Evolutionary conservation across 2,329 filamentous ascomycete species (phyloP).

Genomic region (Apiospora arundinis): DNA sequence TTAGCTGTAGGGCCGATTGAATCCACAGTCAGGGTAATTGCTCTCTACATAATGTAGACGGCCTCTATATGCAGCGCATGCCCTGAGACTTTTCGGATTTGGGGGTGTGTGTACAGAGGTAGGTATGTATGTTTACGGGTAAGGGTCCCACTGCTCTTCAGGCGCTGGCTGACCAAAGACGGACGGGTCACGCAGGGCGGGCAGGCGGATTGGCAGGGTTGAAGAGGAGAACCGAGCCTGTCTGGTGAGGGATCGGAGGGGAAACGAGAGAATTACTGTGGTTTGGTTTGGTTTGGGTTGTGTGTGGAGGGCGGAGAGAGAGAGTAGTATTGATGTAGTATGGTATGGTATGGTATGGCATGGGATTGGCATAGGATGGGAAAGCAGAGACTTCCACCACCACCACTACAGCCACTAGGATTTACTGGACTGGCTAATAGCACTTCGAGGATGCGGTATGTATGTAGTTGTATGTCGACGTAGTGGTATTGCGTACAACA

Average conservation of each 20-base stretch:
- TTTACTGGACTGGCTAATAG: conserved; percentile 6
- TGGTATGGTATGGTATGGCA: background rate
- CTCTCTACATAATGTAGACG: conserved; percentile 15
- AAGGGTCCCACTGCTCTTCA: conserved; percentile 17
- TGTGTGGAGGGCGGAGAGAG: conserved; percentile 14
- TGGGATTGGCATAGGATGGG: conserved; percentile 3
- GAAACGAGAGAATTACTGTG: conserved; percentile 13
- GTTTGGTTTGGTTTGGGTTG: conserved; percentile 8
- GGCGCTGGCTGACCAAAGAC: conserved; percentile 10
- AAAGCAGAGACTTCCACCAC: conserved; percentile 16
- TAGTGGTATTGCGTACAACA: background rate
- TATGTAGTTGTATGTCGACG: conserved; percentile 9
- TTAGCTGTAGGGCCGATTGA: conserved; percentile 23
- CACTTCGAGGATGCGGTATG: background rate
- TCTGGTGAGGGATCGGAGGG: conserved; percentile 6
- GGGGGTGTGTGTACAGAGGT: conserved; percentile 7
- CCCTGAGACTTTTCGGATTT: conserved; percentile 8
- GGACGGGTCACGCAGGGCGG: background rate
- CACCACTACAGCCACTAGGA: conserved; percentile 10
- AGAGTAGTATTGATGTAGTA: too few species aligned
- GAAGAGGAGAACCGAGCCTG: background rate
- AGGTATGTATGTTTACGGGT: conserved; percentile 3
- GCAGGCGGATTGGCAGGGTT: too few species aligned
- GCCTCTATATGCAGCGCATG: conserved; percentile 13
- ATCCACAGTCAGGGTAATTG: conserved; percentile 21